Evolutionary conservation across 345 rosid genomes (phyloP), one percentile per base, ranked within the genome.

Genomic region (Euclidium syriacum): DNA sequence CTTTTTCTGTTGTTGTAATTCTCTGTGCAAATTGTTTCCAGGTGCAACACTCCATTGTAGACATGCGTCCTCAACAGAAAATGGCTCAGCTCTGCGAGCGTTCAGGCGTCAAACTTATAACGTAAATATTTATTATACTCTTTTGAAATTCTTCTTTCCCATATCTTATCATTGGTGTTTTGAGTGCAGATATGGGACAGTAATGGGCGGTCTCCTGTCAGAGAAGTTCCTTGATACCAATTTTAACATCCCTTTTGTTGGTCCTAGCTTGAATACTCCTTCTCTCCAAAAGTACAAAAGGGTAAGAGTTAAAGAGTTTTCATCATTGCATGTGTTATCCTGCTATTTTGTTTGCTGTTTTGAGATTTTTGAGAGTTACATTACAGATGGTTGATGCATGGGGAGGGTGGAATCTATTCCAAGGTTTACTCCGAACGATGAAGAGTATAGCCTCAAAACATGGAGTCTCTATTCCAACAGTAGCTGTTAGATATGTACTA

Each of bases 351-450:
- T n/a, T n/a, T n/a, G n/a, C n/a, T n/a, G 47, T 48, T 34, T 54
- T 8, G 17, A 34, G 20, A 41, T 14, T 63, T 36, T 10, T 11
- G 62, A 33, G n/a, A 11, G 40, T 20, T 50, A 24, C 34, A 17
- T 71, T 52, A 48, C 81, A 91, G 98, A 86, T 88, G 95, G 85
- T 88, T 62, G 98, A 91, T 82, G 92, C 95, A 12, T 88, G 96
- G 98, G 98, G 98, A 86, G 98, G 95, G 35, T 91, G 98, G 98
- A 70, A 77, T 75, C 84, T 67, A 16, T 91, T 91, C 73, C 98
- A 91, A 83, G 76, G 55, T 58, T 70, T 91, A 67, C 88, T 88
- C 60, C 73, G 74, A 74, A 83, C 87, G 4, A 82, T 88, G 22
- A 91, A 88, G 60, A 71, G 33, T 18, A 54, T 91, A 71, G 83